Base-by-base conservation (phyloP, 495 filamentous ascomycete genomes). In the Evansstolkia leycettana region DNA sequence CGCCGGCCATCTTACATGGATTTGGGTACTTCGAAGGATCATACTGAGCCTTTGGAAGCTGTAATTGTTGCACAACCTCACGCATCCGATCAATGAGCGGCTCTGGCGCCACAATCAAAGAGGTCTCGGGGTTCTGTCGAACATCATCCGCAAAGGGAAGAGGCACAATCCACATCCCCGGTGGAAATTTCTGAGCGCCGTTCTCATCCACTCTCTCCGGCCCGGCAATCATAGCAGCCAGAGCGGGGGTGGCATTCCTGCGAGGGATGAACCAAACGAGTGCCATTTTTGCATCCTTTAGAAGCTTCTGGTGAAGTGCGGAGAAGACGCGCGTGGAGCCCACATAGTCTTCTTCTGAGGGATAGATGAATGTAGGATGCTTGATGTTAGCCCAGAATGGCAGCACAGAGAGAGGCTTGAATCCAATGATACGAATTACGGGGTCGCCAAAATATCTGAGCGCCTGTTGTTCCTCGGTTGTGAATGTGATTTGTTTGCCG, bases 141-240 rank as follows among this genome's bases (percentile, higher is more conserved):
- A 96, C 68, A 51, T 99, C 92, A 43, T 99, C 92, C 12, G 81
- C 84, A 40, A 82, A 95, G 0, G 92, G 92, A 7, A 96, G 68
- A 1, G 81, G 84, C 36, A 83, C 73, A 28, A 95, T 70, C 83
- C 89, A 96, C 39, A 99, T 65, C 0, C 92, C 92, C 10, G 83
- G 77, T 1, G 92, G 88, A 37, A 84, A 65, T 23, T 70, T 69
- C 42, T 81, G 77, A 2, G 78, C 70, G 11, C 72, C 77, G 31
- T 65, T 63, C 13, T 84, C 78, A 34, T 82, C 81, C 1, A 75
- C 42, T 25, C 69, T 65, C 38, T 84, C 78, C 9, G 64, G 57
- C 2, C 83, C 82, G 0, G 90, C 82, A 9, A 92, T 59, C 48
- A 99, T 70, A 6, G 85, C 88, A 18, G 81, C 82, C 32, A 96